Evolutionary conservation across 495 filamentous ascomycete genomes (phyloP).

Genomic region (Arthonia radiata): DNA sequence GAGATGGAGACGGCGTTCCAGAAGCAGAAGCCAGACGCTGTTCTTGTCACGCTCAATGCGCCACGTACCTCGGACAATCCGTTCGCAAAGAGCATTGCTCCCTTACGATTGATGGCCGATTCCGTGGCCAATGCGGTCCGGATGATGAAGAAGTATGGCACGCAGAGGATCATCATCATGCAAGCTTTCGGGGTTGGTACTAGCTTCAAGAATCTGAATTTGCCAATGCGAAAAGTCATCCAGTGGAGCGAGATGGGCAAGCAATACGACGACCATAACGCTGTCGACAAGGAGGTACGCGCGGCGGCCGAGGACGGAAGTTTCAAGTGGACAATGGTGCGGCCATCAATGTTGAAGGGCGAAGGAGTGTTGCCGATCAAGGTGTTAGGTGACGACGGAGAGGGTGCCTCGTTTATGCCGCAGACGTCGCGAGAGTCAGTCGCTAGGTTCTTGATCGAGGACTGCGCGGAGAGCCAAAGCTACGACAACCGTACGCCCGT

Average conservation of each 20-base stretch:
- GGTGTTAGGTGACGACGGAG: constrained; percentile 13
- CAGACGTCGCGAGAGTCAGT: too few species aligned
- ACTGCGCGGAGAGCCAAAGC: too few species aligned
- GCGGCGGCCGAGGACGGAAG: constrained; percentile 1
- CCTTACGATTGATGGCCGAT: constrained; percentile 18
- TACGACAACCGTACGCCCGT: too few species aligned
- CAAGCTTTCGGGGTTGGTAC: constrained; percentile 16
- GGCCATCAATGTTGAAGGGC: constrained; percentile 14
- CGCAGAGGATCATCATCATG: constrained; percentile 16
- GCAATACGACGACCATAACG: constrained; percentile 15
- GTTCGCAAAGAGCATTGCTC: constrained; percentile 18
- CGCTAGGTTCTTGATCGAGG: too few species aligned
- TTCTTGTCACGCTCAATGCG: constrained; percentile 19
- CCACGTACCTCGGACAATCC: constrained; percentile 19
- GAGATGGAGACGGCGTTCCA: constrained; percentile 16
- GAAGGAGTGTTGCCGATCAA: constrained; percentile 11
- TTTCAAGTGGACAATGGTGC: constrained; percentile 13
- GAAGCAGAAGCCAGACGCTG: constrained; percentile 12
- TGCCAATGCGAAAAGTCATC: constrained; percentile 14
- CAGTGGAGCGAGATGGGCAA: constrained; percentile 10
- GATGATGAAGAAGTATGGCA: constrained; percentile 15
- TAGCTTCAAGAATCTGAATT: constrained; percentile 11
- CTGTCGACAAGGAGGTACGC: constrained; percentile 9
- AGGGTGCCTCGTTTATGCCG: too few species aligned
- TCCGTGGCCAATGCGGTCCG: constrained; percentile 9